phyloP scores from a whole-genome alignment of 2,329 filamentous ascomycete species.

The Cercospora canescens region DNA sequence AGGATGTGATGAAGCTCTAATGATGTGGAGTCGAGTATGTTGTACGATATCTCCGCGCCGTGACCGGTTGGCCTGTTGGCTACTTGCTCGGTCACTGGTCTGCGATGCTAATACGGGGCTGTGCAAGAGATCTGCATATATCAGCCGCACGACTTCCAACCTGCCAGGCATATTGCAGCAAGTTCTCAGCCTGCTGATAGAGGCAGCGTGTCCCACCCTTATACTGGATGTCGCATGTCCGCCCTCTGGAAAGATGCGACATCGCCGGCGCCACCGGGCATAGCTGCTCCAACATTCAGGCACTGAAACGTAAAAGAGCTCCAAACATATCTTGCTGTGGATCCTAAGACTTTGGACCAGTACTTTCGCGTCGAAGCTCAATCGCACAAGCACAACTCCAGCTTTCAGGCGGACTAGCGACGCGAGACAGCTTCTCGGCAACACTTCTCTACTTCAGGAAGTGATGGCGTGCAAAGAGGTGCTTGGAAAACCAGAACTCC shows the following conservation, averaged over 20 bases:
- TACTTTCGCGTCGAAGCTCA: too few relatives aligned
- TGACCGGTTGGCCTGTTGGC: neutral
- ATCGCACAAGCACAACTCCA: too few relatives aligned
- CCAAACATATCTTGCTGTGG: too few relatives aligned
- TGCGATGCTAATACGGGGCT: neutral
- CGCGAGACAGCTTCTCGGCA: neutral
- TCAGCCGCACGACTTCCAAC: neutral
- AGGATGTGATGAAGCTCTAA: neutral
- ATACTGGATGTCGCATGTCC: too few relatives aligned
- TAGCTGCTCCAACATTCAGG: too few relatives aligned
- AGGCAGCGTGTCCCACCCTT: too few relatives aligned
- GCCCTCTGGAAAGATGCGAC: too few relatives aligned
- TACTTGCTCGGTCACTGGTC: neutral
- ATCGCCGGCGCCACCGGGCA: too few relatives aligned
- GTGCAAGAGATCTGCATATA: neutral
- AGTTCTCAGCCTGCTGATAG: too few relatives aligned
- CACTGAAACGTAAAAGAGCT: too few relatives aligned
- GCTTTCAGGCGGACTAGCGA: neutral
- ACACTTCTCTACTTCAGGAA: neutral
- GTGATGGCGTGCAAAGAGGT: neutral
- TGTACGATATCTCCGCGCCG: neutral
- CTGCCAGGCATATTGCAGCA: too few relatives aligned
- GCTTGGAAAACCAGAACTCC: slow-evolving; percentile 13
- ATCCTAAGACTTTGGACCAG: too few relatives aligned
- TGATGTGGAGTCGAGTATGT: neutral